Percentiles rank a stretch among this genome's conserved stretches.
These are phyloP conservation scores for Backusella sp. DNA, from an alignment of 192 early-diverging fungal genomes.

Conservation along the genomic window DNA sequence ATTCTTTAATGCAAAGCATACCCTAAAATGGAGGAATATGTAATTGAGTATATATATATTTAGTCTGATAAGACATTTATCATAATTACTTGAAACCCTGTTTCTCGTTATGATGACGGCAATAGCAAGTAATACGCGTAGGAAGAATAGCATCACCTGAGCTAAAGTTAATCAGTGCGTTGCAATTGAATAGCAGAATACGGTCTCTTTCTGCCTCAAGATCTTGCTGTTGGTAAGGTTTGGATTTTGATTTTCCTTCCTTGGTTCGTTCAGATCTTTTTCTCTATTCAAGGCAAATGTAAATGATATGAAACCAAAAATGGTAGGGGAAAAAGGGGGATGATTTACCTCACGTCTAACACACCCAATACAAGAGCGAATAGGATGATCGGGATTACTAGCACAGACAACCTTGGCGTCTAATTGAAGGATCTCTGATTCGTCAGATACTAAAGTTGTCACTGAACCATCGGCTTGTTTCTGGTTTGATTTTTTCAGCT, in stretches of 20 bases:
- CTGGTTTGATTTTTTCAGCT: neutral
- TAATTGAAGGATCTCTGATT: constrained; percentile 57
- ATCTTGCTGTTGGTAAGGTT: constrained; percentile 49
- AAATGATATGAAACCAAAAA: neutral
- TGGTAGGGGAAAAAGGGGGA: neutral
- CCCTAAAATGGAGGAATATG: constrained; percentile 25
- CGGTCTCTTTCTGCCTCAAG: constrained; percentile 72
- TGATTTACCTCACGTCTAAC: constrained; percentile 69
- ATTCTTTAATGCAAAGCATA: constrained; percentile 77
- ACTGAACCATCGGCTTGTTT: constrained; percentile 30
- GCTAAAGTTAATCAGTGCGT: constrained; percentile 80
- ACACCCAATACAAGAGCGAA: constrained; percentile 75
- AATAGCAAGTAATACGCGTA: constrained; percentile 96
- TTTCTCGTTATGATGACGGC: constrained; percentile 92
- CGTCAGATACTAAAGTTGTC: constrained; percentile 18
- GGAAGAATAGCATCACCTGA: constrained; percentile 87
- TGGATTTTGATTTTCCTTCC: constrained; percentile 35
- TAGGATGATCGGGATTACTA: constrained; percentile 78
- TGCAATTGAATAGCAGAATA: constrained; percentile 88
- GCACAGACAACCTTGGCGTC: constrained; percentile 87
- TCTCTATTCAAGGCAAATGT: constrained; percentile 24
- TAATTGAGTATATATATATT: neutral
- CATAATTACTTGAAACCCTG: constrained; percentile 62
- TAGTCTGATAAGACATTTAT: neutral
- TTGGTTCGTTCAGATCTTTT: constrained; percentile 63